Evolutionary conservation across 495 filamentous ascomycete species (phyloP), one percentile per base, ranked within the genome.

Genomic region (Neurospora sublineolata): DNA sequence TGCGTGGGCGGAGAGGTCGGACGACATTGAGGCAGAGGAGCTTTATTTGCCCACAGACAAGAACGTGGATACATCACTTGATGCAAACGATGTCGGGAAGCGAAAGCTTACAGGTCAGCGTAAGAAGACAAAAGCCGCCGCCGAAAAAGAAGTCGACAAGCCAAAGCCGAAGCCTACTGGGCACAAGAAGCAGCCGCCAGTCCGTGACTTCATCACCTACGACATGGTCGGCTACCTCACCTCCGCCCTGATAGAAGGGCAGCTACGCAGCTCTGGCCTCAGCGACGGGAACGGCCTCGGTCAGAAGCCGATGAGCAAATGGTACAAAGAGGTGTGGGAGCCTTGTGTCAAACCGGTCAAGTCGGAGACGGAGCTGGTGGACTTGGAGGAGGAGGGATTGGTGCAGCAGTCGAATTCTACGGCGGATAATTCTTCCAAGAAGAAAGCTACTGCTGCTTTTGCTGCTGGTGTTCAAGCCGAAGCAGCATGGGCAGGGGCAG

Each of bases 261-360:
- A 83, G 60, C 72, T 83, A 37, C 77, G 75, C 39, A 69, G 70
- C 30, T 71, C 74, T 8, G 78, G 76, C 2, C 42, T 82, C 11
- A 44, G 71, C 6, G 79, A 83, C 18, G 73, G 73, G 30, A 79
- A 77, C 11, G 79, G 79, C 1, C 68, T 79, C 0, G 79, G 81
- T 1, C 73, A 72, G 3, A 71, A 40, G 42, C 70, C 75, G 0
- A 37, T 42, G 1, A 69, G 39, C 0, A 72, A 80, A 3, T 73
- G 75, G 5, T 83, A 76, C 52, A 41, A 67, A 1, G 73, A 83
- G 3, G 75, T 81, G 5, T 76, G 72, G 71, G 73, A 72, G 44
- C 78, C 81, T 3, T 82, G 82, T 38, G 70, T 77, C 1, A 64
- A 30, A 27, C 27, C 27, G 52, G 52, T 33, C 3, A 27, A 7